Conservation (phyloP, 306 rosid genomes). For the Rosa rugosa region DNA sequence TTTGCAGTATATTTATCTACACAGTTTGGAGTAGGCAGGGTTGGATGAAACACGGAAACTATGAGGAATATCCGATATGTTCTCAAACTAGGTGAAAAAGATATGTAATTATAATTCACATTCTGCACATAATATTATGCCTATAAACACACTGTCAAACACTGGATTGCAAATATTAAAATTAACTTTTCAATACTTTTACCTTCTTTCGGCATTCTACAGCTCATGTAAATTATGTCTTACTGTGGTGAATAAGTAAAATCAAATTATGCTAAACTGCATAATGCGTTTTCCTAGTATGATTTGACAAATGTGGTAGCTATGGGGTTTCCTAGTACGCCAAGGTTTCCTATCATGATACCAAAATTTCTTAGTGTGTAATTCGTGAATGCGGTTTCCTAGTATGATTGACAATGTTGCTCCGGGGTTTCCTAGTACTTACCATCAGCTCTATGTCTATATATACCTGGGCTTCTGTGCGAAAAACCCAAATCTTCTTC, state of each 20-base stretch:
- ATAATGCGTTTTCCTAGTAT: too few species aligned
- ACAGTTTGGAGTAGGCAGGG: conserved; percentile 21
- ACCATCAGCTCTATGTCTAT: too few species aligned
- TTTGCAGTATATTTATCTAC: conserved; percentile 23
- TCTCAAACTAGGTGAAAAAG: not conserved
- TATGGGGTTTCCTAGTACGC: too few species aligned
- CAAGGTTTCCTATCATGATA: too few species aligned
- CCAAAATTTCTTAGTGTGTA: too few species aligned
- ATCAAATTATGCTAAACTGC: not conserved
- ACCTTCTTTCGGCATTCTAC: not conserved
- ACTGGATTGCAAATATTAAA: not conserved
- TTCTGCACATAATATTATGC: conserved; percentile 29
- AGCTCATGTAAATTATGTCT: not conserved
- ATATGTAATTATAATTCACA: conserved; percentile 47
- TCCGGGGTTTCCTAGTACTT: too few species aligned
- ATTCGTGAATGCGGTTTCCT: too few species aligned
- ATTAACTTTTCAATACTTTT: not conserved
- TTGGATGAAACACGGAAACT: not conserved
- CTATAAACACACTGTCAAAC: not conserved
- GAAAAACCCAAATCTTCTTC: too few species aligned
- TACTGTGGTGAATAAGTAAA: not conserved
- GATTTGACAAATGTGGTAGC: too few species aligned
- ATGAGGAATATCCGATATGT: not conserved
- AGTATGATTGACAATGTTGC: too few species aligned
- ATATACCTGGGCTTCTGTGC: too few species aligned